phyloP scores from a whole-genome alignment of 805 yeast species.

The Diddensiella transvaalensis region DNA sequence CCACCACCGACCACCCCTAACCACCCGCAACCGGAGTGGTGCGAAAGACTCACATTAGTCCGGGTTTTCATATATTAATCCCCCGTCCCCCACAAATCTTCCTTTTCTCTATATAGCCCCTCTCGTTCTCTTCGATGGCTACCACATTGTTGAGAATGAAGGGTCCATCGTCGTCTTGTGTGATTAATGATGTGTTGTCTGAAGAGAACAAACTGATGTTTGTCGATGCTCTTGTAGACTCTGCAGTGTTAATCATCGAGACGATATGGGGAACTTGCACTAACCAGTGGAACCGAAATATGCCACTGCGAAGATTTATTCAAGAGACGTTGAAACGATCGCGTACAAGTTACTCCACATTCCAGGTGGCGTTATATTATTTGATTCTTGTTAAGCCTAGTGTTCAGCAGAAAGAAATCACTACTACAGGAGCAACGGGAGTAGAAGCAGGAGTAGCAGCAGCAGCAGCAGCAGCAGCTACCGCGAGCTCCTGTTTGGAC shows the following conservation, averaged over 20 bases:
- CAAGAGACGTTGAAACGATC: slow-evolving; percentile 44
- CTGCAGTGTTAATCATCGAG: slow-evolving; percentile 29
- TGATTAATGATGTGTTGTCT: neutral
- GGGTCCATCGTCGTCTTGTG: neutral
- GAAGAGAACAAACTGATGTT: slow-evolving; percentile 16
- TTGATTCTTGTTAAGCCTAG: slow-evolving; percentile 44
- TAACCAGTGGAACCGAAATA: slow-evolving; percentile 16
- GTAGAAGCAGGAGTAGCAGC: neutral
- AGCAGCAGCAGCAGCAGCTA: slow-evolving; percentile 1
- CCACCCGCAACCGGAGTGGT: neutral
- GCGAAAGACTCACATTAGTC: too few relatives aligned
- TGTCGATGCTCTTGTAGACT: slow-evolving; percentile 27
- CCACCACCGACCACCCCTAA: neutral
- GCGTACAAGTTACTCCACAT: slow-evolving; percentile 54
- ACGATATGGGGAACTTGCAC: slow-evolving; percentile 33
- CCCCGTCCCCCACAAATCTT: too few relatives aligned
- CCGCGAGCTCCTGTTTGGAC: slow-evolving; percentile 11
- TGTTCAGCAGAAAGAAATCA: slow-evolving; percentile 6
- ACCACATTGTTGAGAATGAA: too few relatives aligned
- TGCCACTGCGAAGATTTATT: slow-evolving; percentile 37
- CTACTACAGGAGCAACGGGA: neutral
- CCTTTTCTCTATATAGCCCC: too few relatives aligned
- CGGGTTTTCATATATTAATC: too few relatives aligned
- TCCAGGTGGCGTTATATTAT: slow-evolving; percentile 67
- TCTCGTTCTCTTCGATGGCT: too few relatives aligned